These are phyloP conservation scores for Ogataea henricii DNA, from an alignment of 805 yeast genomes.

Conservation along the genomic window DNA sequence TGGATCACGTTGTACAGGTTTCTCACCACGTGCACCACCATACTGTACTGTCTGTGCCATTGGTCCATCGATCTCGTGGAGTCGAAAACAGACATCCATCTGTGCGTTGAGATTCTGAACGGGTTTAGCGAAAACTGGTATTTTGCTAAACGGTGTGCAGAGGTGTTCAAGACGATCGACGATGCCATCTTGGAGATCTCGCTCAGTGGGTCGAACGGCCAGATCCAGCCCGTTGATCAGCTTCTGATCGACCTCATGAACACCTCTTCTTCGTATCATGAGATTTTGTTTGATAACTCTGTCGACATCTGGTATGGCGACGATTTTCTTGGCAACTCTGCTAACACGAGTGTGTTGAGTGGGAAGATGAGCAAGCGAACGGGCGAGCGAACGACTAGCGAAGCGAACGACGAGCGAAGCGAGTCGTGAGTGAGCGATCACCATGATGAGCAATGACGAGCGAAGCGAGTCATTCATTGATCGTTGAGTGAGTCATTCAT, in stretches of 20 bases:
- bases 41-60: slow-evolving; percentile 48
- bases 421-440: no score
- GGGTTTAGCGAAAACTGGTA: slow-evolving; percentile 50
- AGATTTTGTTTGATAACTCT: slow-evolving; percentile 46
- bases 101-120: slow-evolving; percentile 46
- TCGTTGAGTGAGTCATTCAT: no score
- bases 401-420: no score
- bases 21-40: slow-evolving; percentile 47
- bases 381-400: no score
- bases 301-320: slow-evolving; percentile 48
- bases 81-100: slow-evolving; percentile 47
- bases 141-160: slow-evolving; percentile 46
- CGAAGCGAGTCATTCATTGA: no score
- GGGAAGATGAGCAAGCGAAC: not conserved
- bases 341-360: not conserved
- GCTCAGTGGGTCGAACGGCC: slow-evolving; percentile 37
- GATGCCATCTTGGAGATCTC: slow-evolving; percentile 49
- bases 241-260: slow-evolving; percentile 44
- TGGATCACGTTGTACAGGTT: slow-evolving; percentile 53
- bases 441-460: no score
- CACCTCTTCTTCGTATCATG: slow-evolving; percentile 45
- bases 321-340: slow-evolving; percentile 19
- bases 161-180: slow-evolving; percentile 45
- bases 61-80: slow-evolving; percentile 48
- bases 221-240: slow-evolving; percentile 41